A percentile compares a stretch with the other conserved stretches of the same genome.
phyloP scores from a whole-genome alignment of 1,139 yeast genomes.

The Pichia sp. region DNA sequence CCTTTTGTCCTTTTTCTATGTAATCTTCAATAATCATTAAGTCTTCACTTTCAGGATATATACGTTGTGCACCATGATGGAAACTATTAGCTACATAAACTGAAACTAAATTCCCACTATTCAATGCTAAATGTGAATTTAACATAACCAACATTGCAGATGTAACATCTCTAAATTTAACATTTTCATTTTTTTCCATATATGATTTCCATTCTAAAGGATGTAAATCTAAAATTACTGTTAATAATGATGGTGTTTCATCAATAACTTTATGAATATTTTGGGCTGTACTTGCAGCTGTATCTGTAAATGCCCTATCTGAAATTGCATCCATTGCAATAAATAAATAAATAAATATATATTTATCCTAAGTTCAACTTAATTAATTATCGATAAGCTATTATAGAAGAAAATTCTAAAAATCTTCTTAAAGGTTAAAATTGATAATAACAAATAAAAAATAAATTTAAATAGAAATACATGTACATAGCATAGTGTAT shows the following conservation, averaged over 20 bases:
- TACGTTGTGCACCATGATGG: constrained; percentile 51
- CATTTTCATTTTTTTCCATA: constrained; percentile 28
- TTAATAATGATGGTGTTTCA: constrained; percentile 77
- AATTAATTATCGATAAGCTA: too few species aligned
- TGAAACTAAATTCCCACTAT: constrained; percentile 79
- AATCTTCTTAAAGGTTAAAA: too few species aligned
- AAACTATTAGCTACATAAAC: constrained; percentile 69
- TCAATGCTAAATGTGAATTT: constrained; percentile 81
- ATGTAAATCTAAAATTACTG: constrained; percentile 71
- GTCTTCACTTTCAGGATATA: constrained; percentile 48
- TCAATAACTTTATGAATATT: constrained; percentile 32
- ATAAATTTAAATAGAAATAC: too few species aligned
- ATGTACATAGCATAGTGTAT: too few species aligned
- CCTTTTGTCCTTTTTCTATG: not conserved
- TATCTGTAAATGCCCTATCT: constrained; percentile 55
- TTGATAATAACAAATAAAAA: too few species aligned
- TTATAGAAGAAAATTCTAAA: too few species aligned
- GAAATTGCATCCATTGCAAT: constrained; percentile 64
- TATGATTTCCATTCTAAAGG: constrained; percentile 71
- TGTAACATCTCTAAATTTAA: constrained; percentile 48
- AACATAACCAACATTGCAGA: constrained; percentile 62
- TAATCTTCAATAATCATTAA: constrained; percentile 6
- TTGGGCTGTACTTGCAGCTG: constrained; percentile 24
- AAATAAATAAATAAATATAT: not conserved
- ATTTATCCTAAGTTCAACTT: not conserved